Evolutionary conservation across 805 yeast genomes (phyloP).

Genomic region (Yarrowia yakushimensis): DNA sequence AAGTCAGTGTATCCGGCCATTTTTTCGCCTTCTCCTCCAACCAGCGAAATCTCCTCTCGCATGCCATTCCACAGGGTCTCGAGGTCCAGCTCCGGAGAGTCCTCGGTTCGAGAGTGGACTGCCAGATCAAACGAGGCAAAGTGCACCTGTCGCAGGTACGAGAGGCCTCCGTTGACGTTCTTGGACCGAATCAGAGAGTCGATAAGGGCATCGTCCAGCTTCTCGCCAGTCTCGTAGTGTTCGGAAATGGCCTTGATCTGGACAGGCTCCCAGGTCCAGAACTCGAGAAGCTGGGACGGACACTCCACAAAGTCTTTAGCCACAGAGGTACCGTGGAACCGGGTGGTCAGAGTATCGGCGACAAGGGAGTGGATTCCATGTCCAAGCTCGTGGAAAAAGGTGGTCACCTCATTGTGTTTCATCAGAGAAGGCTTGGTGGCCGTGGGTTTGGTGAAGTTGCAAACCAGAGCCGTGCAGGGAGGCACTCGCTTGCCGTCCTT

Average conservation of each 20-base stretch:
- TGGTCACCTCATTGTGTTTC: conserved; percentile 73
- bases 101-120: conserved; percentile 48
- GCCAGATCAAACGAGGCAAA: conserved; percentile 76
- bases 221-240: conserved; percentile 57
- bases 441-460: conserved; percentile 78
- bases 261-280: conserved; percentile 76
- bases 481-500: conserved; percentile 49
- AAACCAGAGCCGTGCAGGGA: conserved; percentile 76
- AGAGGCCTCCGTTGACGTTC: conserved; percentile 72
- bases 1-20: conserved; percentile 74
- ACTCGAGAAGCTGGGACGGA: conserved; percentile 86
- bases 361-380: conserved; percentile 81
- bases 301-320: conserved; percentile 88
- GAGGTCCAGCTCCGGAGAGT: conserved; percentile 44
- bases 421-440: conserved; percentile 66
- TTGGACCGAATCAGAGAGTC: conserved; percentile 60
- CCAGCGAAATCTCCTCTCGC: conserved; percentile 59
- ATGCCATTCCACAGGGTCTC: conserved; percentile 59
- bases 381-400: conserved; percentile 86
- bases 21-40: conserved; percentile 50
- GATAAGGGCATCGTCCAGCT: conserved; percentile 55
- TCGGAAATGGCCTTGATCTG: conserved; percentile 58
- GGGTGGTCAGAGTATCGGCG: conserved; percentile 59
- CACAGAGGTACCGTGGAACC: conserved; percentile 74
- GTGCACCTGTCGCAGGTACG: conserved; percentile 69